phyloP scores from a whole-genome alignment of 768 basidiomycete genomes.

The Termitomyces sp. region DNA sequence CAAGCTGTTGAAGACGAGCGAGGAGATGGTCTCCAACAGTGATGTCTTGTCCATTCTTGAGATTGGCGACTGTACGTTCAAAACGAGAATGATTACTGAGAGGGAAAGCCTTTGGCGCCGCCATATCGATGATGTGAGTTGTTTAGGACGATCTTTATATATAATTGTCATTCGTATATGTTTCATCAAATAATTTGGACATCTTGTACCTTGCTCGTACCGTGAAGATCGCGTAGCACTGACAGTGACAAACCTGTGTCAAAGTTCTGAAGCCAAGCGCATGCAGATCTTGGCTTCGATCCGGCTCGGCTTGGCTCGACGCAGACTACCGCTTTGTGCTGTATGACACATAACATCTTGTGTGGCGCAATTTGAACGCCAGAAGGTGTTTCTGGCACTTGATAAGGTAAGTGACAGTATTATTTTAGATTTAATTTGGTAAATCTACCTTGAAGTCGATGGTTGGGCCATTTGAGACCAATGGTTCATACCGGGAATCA shows the following conservation, averaged over 20 bases:
- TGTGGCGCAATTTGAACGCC: not conserved
- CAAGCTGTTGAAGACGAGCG: slow-evolving; percentile 52
- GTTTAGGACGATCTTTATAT: not conserved
- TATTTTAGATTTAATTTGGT: not conserved
- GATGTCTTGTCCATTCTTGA: slow-evolving; percentile 39
- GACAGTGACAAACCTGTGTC: not conserved
- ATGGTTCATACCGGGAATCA: not conserved
- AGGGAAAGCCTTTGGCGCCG: slow-evolving; percentile 23
- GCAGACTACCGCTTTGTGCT: not conserved
- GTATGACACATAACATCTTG: not conserved
- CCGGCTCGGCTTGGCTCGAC: not conserved
- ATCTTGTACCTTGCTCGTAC: not conserved
- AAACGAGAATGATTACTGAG: slow-evolving; percentile 46
- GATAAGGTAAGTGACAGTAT: not conserved
- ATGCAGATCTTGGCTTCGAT: not conserved
- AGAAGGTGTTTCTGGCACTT: not conserved
- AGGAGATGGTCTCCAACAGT: slow-evolving; percentile 54
- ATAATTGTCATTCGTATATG: not conserved
- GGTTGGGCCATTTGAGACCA: not conserved
- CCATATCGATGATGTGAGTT: slow-evolving; percentile 8
- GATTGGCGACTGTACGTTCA: slow-evolving; percentile 38
- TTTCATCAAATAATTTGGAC: not conserved
- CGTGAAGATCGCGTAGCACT: not conserved
- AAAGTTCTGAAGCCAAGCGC: not conserved
- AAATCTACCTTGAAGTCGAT: not conserved